Conservation (phyloP, 179 eudicot genomes). For the Spinacia oleracea region DNA sequence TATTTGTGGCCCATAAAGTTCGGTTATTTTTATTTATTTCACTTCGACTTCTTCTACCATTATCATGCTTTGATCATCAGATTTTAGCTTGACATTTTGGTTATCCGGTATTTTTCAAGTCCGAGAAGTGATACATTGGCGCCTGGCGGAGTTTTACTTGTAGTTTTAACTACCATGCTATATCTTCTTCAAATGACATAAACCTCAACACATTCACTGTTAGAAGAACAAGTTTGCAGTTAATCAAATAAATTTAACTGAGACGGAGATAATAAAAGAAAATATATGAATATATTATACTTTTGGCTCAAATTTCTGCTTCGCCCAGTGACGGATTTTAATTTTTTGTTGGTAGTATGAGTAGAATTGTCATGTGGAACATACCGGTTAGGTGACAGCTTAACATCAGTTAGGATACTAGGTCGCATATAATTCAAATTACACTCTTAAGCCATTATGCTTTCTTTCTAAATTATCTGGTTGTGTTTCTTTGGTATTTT, state of each 20-base stretch:
- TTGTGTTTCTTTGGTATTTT: background rate
- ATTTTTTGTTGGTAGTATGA: background rate
- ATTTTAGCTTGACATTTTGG: background rate
- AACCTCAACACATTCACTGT: background rate
- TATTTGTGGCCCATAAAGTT: background rate
- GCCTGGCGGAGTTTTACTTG: background rate
- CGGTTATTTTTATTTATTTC: no score
- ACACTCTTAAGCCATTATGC: background rate
- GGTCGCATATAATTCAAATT: background rate
- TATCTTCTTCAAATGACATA: background rate
- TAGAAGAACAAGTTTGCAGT: conserved; percentile 1
- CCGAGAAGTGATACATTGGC: background rate
- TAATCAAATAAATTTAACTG: background rate
- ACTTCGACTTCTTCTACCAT: background rate
- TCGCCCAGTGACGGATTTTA: background rate
- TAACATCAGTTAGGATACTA: background rate
- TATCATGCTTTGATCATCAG: background rate
- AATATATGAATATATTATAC: background rate
- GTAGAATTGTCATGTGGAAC: background rate
- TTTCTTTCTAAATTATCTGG: background rate
- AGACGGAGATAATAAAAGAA: background rate
- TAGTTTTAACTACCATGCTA: background rate
- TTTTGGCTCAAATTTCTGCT: background rate
- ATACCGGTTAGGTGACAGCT: background rate
- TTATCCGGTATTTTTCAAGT: background rate